Evolutionary conservation across 83 land plant species (phyloP).

Genomic region (Picea engelmannii): DNA sequence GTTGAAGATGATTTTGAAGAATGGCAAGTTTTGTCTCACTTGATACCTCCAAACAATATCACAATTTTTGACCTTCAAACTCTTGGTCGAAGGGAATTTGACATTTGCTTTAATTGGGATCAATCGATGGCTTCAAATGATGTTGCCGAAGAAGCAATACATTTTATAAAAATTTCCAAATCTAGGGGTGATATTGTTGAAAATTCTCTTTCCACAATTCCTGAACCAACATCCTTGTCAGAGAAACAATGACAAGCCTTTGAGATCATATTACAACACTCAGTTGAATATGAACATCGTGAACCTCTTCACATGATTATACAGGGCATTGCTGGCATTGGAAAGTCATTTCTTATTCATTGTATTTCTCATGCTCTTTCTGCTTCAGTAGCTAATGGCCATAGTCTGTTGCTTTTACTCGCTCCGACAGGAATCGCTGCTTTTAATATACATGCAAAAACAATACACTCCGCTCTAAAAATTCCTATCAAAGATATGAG

Average conservation of each 20-base stretch:
- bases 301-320: not conserved
- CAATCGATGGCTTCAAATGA: too few species aligned
- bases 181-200: too few species aligned
- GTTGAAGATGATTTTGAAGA: too few species aligned
- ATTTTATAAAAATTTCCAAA: too few species aligned
- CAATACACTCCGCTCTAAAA: not conserved
- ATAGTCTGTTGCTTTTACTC: not conserved
- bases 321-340: not conserved
- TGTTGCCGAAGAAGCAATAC: too few species aligned
- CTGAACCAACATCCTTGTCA: not conserved
- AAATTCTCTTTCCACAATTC: too few species aligned
- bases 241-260: not conserved
- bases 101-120: too few species aligned
- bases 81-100: too few species aligned
- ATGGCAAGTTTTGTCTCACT: too few species aligned
- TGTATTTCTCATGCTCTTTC: not conserved
- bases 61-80: too few species aligned
- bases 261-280: not conserved
- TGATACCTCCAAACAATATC: too few species aligned
- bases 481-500: too few species aligned
- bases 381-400: not conserved
- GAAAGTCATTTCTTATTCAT: not conserved
- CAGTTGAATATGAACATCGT: not conserved
- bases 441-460: not conserved
- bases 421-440: not conserved